These are phyloP conservation scores for Vitis rotundifolia DNA, from an alignment of 164 flowering plant species.

Conservation along the genomic window DNA sequence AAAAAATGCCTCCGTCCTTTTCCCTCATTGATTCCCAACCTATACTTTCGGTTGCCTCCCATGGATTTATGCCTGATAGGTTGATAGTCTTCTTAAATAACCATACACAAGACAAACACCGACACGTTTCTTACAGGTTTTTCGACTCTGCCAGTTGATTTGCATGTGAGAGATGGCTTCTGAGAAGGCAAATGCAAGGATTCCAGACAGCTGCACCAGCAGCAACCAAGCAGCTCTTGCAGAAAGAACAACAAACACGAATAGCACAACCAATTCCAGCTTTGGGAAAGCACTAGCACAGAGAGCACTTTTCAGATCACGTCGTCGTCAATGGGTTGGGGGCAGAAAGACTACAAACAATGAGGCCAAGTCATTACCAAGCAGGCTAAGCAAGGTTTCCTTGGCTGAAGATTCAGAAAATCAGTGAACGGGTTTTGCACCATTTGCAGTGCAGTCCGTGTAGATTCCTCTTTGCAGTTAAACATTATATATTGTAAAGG, in stretches of 20 bases:
- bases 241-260: slow-evolving; percentile 6
- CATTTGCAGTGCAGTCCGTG: background rate
- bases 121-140: background rate
- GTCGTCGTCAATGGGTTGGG: slow-evolving; percentile 23
- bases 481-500: background rate
- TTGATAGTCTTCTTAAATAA: background rate
- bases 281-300: slow-evolving; percentile 40
- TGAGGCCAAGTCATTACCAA: slow-evolving; percentile 32
- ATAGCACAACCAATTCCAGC: slow-evolving; percentile 11
- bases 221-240: slow-evolving; percentile 9
- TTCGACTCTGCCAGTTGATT: background rate
- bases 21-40: slow-evolving; percentile 12
- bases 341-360: slow-evolving; percentile 25
- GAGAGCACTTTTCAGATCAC: slow-evolving; percentile 41
- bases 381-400: slow-evolving; percentile 57
- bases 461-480: background rate
- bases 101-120: slow-evolving; percentile 1
- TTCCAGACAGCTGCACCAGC: slow-evolving; percentile 11
- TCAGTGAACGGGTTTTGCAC: background rate
- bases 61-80: slow-evolving; percentile 8
- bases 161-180: slow-evolving; percentile 21
- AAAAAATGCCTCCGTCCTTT: slow-evolving; percentile 7
- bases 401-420: slow-evolving; percentile 31
- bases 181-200: slow-evolving; percentile 12
- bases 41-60: slow-evolving; percentile 16